phyloP scores from a whole-genome alignment of 139 green algal species.

The Astrephomene gubernaculifera region DNA sequence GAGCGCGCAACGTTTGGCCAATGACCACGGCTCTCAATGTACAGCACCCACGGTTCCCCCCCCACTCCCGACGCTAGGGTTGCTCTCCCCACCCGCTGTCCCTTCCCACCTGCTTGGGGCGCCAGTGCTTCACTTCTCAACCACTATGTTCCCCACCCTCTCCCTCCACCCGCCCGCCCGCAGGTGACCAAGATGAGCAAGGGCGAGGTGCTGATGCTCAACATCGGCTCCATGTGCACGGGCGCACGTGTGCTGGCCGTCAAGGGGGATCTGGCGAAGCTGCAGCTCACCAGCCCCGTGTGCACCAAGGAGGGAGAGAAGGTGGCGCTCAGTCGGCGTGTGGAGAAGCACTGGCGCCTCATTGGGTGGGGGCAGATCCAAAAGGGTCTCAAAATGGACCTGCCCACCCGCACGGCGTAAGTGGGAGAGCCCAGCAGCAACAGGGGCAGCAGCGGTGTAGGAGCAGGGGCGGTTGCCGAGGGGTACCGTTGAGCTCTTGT shows the following conservation, averaged over 20 bases:
- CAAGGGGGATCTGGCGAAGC: conserved; percentile 98
- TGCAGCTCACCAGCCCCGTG: conserved; percentile 97
- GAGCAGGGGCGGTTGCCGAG: too few species aligned
- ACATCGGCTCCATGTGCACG: conserved; percentile 99
- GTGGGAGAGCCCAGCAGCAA: too few species aligned
- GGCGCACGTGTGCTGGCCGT: conserved; percentile 96
- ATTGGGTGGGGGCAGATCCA: conserved; percentile 99
- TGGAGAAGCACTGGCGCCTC: conserved; percentile 99
- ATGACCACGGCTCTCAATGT: too few species aligned
- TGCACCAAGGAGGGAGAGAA: conserved; percentile 99
- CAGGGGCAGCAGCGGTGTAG: too few species aligned
- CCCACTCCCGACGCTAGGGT: too few species aligned
- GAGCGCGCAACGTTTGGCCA: too few species aligned
- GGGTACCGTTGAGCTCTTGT: too few species aligned
- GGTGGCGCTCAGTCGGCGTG: conserved; percentile 92
- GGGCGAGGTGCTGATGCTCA: conserved; percentile 99
- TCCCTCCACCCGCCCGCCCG: background rate
- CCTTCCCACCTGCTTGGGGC: background rate
- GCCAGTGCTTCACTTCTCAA: background rate
- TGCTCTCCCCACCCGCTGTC: too few species aligned
- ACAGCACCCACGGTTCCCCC: too few species aligned
- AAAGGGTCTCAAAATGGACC: conserved; percentile 81
- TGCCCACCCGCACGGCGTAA: conserved; percentile 46
- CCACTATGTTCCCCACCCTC: background rate
- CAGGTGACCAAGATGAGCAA: conserved; percentile 95